Conservation (phyloP, 371 early-diverging fungal genomes). For the Fennellomyces sp. region DNA sequence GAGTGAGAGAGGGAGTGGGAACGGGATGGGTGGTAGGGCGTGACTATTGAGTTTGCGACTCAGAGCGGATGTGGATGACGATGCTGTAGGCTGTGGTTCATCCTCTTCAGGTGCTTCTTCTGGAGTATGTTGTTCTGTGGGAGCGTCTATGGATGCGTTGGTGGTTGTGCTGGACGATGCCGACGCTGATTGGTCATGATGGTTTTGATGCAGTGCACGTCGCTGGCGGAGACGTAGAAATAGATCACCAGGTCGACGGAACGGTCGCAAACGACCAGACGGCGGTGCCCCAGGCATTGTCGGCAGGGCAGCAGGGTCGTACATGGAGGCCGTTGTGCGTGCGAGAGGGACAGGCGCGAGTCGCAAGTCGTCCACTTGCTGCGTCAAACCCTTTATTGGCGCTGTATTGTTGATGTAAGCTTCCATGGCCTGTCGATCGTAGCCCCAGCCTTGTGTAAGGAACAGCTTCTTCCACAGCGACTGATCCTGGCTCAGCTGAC, state of each 20-base stretch:
- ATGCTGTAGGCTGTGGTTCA: background rate
- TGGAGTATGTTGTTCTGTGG: background rate
- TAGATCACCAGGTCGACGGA: constrained; percentile 22
- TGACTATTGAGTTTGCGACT: background rate
- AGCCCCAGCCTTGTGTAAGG: constrained; percentile 50
- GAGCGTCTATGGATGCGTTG: background rate
- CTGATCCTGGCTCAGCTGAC: constrained; percentile 58
- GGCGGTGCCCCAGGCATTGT: constrained; percentile 19
- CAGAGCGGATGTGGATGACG: constrained; percentile 11
- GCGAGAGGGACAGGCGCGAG: constrained; percentile 26
- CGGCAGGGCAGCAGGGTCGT: constrained; percentile 24
- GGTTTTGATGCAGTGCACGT: constrained; percentile 8
- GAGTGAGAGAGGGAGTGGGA: constrained; percentile 9
- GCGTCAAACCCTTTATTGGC: background rate
- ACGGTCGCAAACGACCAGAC: constrained; percentile 15
- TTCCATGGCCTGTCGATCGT: constrained; percentile 48
- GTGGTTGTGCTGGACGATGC: constrained; percentile 3
- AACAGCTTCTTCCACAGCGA: constrained; percentile 70
- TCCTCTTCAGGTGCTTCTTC: background rate
- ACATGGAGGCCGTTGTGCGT: constrained; percentile 22
- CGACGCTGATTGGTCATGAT: background rate
- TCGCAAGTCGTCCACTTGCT: background rate
- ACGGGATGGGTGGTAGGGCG: constrained; percentile 9
- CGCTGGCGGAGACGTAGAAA: constrained; percentile 22
- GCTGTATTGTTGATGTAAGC: constrained; percentile 35